A percentile compares a stretch with the other conserved stretches of the same genome.
phyloP scores from a whole-genome alignment of 2,329 filamentous ascomycete genomes.

The Monosporascus sp. region DNA sequence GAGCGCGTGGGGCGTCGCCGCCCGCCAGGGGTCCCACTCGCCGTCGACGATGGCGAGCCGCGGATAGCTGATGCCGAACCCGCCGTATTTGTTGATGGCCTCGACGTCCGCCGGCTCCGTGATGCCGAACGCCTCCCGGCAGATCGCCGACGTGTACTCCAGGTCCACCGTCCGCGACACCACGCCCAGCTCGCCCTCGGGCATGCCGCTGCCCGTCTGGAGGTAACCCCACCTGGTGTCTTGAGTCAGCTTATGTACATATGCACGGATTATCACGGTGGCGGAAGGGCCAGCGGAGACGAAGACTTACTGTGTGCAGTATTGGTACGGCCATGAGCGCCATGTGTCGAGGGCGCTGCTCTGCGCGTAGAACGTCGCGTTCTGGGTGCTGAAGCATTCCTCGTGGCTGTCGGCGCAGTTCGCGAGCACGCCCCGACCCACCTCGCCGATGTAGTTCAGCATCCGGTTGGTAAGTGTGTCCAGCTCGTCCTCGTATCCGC shows the following conservation, averaged over 20 bases:
- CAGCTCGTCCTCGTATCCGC: slow-evolving; percentile 35
- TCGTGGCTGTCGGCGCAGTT: slow-evolving; percentile 26
- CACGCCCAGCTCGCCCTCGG: slow-evolving; percentile 57
- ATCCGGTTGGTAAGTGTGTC: slow-evolving; percentile 36
- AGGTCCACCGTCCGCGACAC: slow-evolving; percentile 66
- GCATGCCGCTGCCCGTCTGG: slow-evolving; percentile 66
- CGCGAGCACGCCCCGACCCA: slow-evolving; percentile 24
- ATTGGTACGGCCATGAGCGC: slow-evolving; percentile 48
- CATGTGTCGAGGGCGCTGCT: slow-evolving; percentile 34
- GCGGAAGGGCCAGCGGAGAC: neutral
- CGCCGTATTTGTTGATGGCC: slow-evolving; percentile 72
- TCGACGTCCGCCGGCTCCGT: slow-evolving; percentile 56
- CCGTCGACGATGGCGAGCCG: slow-evolving; percentile 76
- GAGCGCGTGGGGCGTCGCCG: slow-evolving; percentile 64
- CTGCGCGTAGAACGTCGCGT: slow-evolving; percentile 28
- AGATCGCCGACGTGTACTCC: slow-evolving; percentile 57
- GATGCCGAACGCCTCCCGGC: slow-evolving; percentile 65
- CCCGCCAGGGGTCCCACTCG: slow-evolving; percentile 74
- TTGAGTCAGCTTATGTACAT: slow-evolving; percentile 5
- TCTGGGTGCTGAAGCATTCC: slow-evolving; percentile 31
- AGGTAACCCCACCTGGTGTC: slow-evolving; percentile 68
- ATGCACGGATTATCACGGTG: too few species aligned
- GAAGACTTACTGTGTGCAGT: slow-evolving; percentile 45
- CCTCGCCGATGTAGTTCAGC: slow-evolving; percentile 49
- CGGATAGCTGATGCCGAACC: slow-evolving; percentile 65